Evolutionary conservation across 202 grass and related monocot species (phyloP), one percentile per base, ranked within the genome.

Genomic region (Miscanthus sacchariflorus): DNA sequence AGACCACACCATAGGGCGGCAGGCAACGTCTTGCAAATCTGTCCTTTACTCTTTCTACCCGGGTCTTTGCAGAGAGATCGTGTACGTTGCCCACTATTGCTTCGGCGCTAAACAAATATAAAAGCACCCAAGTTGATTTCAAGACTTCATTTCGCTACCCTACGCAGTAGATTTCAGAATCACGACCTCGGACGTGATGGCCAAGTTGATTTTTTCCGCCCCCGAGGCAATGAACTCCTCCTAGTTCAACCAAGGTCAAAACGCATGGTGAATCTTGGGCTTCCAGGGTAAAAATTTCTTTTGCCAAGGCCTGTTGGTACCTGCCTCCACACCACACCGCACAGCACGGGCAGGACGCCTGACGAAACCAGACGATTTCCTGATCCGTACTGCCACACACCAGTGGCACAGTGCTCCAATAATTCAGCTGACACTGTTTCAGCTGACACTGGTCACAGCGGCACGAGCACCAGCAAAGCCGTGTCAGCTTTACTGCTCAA

Each of bases 401-500:
- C 70, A 64, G 24, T 44, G 21, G 56, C 56, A 23, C 56, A 61
- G 70, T 70, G 81, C 76, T 85, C 82, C 86, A 91, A 89, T 89
- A 85, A 89, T 86, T 85, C 86, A 88, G 86, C 81, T 72, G 86
- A 15, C 65, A 79, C 75, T 84, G 87, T 79, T 84, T 78, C 44
- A 27, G 35, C 67, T 64, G 81, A 88, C 86, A 81, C 77, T 70
- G 77, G 81, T 83, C 70, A 45, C 21, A 33, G 68, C 4, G 58
- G 50, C 81, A 61, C 9, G 28, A 88, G 76, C 81, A 88, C 46
- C 89, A 84, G 42, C 82, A 78, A 66, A 77, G 85, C 77, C 5
- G 52, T 58, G 83, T 86, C 90, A 91, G 90, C 90, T 82, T 89
- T 91, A 66, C 65, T 77, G 74, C 48, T 77, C 72, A 27, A 19